Conservation (phyloP, 2,329 filamentous ascomycete genomes). For the Aureobasidium sp. region DNA sequence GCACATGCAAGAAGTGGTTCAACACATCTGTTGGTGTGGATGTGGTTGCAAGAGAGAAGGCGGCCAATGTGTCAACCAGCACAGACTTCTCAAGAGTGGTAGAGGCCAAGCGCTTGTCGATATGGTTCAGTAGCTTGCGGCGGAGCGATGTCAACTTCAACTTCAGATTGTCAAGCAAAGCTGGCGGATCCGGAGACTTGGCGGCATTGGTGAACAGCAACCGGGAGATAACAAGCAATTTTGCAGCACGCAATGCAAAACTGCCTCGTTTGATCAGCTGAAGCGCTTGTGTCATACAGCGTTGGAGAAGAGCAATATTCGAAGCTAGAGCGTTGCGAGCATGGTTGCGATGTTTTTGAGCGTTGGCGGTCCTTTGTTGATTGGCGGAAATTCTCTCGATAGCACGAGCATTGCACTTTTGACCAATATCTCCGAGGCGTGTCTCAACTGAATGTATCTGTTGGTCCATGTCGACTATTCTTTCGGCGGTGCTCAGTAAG, state of each 20-base stretch:
- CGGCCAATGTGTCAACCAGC: constrained; percentile 68
- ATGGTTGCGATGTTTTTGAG: constrained; percentile 12
- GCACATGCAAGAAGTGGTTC: constrained; percentile 67
- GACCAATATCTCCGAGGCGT: constrained; percentile 64
- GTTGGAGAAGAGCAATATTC: constrained; percentile 49
- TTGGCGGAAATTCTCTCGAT: constrained; percentile 56
- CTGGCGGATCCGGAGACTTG: constrained; percentile 40
- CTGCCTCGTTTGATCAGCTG: constrained; percentile 46
- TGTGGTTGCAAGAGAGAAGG: constrained; percentile 74
- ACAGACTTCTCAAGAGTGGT: constrained; percentile 32
- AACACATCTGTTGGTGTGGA: constrained; percentile 74
- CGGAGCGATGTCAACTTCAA: constrained; percentile 58
- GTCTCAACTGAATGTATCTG: constrained; percentile 70
- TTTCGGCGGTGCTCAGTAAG: constrained; percentile 83
- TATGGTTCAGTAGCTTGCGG: constrained; percentile 57
- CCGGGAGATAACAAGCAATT: constrained; percentile 62
- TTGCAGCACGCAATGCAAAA: constrained; percentile 54
- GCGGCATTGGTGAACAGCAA: constrained; percentile 68
- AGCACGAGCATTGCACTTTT: constrained; percentile 65
- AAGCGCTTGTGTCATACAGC: constrained; percentile 47
- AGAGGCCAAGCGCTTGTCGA: constrained; percentile 47
- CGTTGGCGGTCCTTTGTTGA: constrained; percentile 24
- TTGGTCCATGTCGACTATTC: constrained; percentile 81
- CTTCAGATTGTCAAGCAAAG: constrained; percentile 56
- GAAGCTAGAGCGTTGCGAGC: constrained; percentile 39